Percentiles rank a stretch among this genome's conserved stretches.
phyloP scores from a whole-genome alignment of 345 rosid species.

The Luvunga scandens region DNA sequence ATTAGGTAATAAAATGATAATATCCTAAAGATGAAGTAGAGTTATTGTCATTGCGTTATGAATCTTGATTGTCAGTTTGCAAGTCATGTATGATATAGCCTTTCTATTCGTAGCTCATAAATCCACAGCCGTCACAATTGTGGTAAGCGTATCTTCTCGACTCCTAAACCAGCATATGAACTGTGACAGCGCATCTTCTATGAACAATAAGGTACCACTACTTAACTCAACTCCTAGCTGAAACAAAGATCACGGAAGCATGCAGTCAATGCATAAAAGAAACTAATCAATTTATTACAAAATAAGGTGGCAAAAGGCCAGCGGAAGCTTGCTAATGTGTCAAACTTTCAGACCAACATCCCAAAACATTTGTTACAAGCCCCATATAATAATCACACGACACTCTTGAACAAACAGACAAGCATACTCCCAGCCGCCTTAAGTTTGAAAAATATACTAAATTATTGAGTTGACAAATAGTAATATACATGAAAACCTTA shows the following conservation, averaged over 20 bases:
- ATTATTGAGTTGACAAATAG: slow-evolving; percentile 1
- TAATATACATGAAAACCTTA: slow-evolving; percentile 30
- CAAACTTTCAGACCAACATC: slow-evolving; percentile 23
- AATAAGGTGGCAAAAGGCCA: slow-evolving; percentile 6
- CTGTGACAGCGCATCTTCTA: background rate
- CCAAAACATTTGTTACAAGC: slow-evolving; percentile 21
- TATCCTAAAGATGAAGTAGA: too few relatives aligned
- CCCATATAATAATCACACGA: slow-evolving; percentile 31
- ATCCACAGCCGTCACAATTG: too few relatives aligned
- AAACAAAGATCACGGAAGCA: background rate
- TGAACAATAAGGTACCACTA: too few relatives aligned
- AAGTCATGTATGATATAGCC: too few relatives aligned
- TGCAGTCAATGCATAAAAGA: background rate
- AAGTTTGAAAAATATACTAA: slow-evolving; percentile 10
- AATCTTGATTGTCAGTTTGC: too few relatives aligned
- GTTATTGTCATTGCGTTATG: too few relatives aligned
- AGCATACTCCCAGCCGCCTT: background rate
- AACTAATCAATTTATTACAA: slow-evolving; percentile 21
- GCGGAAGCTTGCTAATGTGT: slow-evolving; percentile 9
- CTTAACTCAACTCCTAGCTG: too few relatives aligned
- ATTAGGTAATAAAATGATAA: too few relatives aligned
- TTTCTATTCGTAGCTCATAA: too few relatives aligned
- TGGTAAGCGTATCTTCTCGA: too few relatives aligned
- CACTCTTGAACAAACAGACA: slow-evolving; percentile 27
- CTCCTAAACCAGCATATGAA: background rate